A percentile compares a stretch with the other conserved stretches of the same genome.
phyloP scores from a whole-genome alignment of 495 filamentous ascomycete species.

The Barbatosphaeria neglecta region DNA sequence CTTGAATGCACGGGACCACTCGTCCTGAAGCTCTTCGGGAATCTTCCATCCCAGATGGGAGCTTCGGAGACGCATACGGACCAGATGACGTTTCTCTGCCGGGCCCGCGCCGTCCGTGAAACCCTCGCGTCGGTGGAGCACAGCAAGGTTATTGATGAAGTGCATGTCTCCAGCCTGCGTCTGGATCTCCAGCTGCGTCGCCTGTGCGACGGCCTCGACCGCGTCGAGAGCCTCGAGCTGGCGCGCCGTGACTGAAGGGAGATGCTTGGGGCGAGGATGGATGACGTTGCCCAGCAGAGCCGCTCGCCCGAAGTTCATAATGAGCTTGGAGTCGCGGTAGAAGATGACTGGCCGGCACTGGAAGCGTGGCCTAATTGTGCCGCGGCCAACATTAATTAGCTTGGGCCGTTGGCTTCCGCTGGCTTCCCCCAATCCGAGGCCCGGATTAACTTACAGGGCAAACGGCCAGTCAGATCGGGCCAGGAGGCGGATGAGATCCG shows the following conservation, averaged over 20 bases:
- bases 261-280: conserved; percentile 38
- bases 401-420: conserved; percentile 4
- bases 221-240: conserved; percentile 54
- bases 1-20: conserved; percentile 35
- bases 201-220: conserved; percentile 46
- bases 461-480: conserved; percentile 49
- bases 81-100: conserved; percentile 33
- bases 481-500: conserved; percentile 50
- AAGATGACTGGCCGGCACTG: conserved; percentile 48
- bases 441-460: conserved; percentile 38
- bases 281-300: conserved; percentile 44
- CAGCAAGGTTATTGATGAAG: conserved; percentile 62
- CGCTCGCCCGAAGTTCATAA: conserved; percentile 51
- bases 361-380: conserved; percentile 30
- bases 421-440: conserved; percentile 1
- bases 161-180: conserved; percentile 55
- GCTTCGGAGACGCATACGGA: conserved; percentile 40
- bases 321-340: conserved; percentile 39
- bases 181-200: conserved; percentile 41
- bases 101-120: conserved; percentile 38
- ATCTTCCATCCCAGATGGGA: conserved; percentile 32
- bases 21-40: conserved; percentile 25
- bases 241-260: conserved; percentile 43
- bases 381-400: neutral
- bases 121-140: conserved; percentile 55